phyloP scores from a whole-genome alignment of 2,329 filamentous ascomycete species.

The Coniochaeta pulveracea region DNA sequence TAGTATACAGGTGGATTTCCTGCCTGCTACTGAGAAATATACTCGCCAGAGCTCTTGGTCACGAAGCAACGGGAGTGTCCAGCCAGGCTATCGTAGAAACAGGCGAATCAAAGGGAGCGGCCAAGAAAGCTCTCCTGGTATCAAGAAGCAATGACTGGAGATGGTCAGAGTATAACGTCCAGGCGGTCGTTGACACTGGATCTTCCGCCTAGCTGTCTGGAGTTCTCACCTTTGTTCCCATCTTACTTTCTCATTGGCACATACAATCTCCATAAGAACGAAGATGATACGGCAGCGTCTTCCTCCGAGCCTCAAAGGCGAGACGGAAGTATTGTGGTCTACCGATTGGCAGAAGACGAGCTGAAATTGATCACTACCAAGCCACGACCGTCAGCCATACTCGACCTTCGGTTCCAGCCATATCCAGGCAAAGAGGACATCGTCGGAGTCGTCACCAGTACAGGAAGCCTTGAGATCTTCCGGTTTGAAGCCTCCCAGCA shows the following conservation, averaged over 20 bases:
- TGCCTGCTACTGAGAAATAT: no score
- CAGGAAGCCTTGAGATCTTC: constrained; percentile 58
- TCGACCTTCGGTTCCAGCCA: constrained; percentile 76
- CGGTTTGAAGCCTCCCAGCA: constrained; percentile 28
- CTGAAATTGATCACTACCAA: constrained; percentile 49
- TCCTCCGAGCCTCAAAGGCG: constrained; percentile 44
- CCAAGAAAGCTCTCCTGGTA: no score
- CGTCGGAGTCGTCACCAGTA: constrained; percentile 69
- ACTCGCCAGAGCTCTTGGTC: no score
- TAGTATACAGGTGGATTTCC: no score
- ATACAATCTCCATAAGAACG: constrained; percentile 56
- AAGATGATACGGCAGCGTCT: constrained; percentile 7
- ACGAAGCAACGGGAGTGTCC: no score
- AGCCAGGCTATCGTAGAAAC: no score
- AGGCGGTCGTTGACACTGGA: constrained; percentile 43
- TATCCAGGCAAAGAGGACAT: constrained; percentile 31
- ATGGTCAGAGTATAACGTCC: constrained; percentile 23
- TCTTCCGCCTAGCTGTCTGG: constrained; percentile 66
- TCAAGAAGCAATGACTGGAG: constrained; percentile 11
- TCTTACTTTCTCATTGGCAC: constrained; percentile 72
- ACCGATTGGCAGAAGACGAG: constrained; percentile 34
- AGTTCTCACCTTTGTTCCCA: constrained; percentile 53
- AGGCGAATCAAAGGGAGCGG: no score
- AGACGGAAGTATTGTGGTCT: constrained; percentile 64
- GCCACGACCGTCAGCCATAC: constrained; percentile 58